Conservation (phyloP, 106 monocot genomes). For the Ottelia alismoides region DNA sequence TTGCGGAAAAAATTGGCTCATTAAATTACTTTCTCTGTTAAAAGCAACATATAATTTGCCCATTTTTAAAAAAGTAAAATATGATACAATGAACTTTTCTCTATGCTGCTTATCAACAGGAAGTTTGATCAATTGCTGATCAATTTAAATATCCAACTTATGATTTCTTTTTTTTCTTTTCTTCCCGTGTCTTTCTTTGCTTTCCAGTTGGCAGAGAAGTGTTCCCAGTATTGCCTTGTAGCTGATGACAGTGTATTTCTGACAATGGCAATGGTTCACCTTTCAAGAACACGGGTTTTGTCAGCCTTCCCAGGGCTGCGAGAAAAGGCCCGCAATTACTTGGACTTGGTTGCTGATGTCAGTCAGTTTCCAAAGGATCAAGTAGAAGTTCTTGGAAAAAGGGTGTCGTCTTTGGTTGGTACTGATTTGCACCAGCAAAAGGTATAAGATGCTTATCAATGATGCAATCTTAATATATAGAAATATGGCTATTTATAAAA, state of each 20-base stretch:
- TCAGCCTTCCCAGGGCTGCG: conserved; percentile 52
- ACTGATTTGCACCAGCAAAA: conserved; percentile 36
- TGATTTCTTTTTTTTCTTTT: too few relatives aligned
- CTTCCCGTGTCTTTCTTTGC: neutral
- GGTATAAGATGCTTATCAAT: too few relatives aligned
- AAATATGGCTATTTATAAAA: too few relatives aligned
- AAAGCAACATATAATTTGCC: too few relatives aligned
- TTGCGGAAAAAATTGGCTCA: too few relatives aligned
- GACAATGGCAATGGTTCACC: conserved; percentile 33
- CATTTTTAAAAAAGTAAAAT: too few relatives aligned
- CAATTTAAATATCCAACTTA: too few relatives aligned
- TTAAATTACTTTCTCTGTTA: too few relatives aligned
- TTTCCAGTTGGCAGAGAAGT: conserved; percentile 43
- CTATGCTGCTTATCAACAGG: too few relatives aligned
- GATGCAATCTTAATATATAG: too few relatives aligned
- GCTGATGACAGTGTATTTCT: conserved; percentile 88
- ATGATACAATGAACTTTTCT: too few relatives aligned
- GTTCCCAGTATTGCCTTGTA: conserved; percentile 59
- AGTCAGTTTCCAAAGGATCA: conserved; percentile 55
- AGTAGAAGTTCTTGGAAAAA: conserved; percentile 50
- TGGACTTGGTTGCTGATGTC: conserved; percentile 46
- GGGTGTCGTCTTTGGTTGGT: conserved; percentile 28
- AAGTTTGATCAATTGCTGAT: too few relatives aligned
- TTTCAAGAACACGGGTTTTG: conserved; percentile 43
- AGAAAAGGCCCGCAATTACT: conserved; percentile 42